Evolutionary conservation across 768 basidiomycete species (phyloP).

Genomic region (Dacryopinax spathularia): DNA sequence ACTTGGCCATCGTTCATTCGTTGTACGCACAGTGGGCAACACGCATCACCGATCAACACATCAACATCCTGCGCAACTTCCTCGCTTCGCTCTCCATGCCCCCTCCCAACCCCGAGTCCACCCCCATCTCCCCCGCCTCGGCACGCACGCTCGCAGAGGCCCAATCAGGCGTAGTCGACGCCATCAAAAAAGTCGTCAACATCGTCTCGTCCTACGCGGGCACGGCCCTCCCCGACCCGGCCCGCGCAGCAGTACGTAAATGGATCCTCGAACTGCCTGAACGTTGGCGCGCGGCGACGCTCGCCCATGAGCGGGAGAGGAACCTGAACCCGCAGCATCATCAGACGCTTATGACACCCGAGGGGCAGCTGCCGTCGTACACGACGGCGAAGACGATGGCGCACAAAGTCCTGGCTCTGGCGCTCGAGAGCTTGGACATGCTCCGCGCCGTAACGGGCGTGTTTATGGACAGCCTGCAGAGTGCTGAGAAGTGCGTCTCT

Average conservation of each 20-base stretch:
- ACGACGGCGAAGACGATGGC: conserved; percentile 54
- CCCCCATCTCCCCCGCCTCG: conserved; percentile 22
- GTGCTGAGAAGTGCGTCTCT: conserved; percentile 54
- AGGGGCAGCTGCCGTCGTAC: not conserved
- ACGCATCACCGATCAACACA: conserved; percentile 73
- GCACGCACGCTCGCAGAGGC: conserved; percentile 48
- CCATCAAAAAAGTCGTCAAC: conserved; percentile 77
- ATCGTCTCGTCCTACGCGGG: conserved; percentile 78
- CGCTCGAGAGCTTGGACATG: conserved; percentile 88
- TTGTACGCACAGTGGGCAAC: conserved; percentile 91
- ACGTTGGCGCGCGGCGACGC: conserved; percentile 46
- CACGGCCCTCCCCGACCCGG: conserved; percentile 72
- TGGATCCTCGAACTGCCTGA: conserved; percentile 71
- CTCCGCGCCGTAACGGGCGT: conserved; percentile 77
- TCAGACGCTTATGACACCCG: not conserved
- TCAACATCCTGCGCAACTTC: conserved; percentile 68
- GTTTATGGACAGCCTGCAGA: conserved; percentile 73
- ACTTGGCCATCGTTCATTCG: not conserved
- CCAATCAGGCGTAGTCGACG: conserved; percentile 72
- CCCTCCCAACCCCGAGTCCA: conserved; percentile 11
- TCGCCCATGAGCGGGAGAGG: not conserved
- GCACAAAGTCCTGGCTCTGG: conserved; percentile 65
- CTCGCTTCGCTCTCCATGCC: conserved; percentile 39
- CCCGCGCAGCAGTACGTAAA: conserved; percentile 52
- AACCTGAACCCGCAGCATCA: not conserved